Conservation (phyloP, 768 basidiomycete species). For the Leccinum rimulosum region DNA sequence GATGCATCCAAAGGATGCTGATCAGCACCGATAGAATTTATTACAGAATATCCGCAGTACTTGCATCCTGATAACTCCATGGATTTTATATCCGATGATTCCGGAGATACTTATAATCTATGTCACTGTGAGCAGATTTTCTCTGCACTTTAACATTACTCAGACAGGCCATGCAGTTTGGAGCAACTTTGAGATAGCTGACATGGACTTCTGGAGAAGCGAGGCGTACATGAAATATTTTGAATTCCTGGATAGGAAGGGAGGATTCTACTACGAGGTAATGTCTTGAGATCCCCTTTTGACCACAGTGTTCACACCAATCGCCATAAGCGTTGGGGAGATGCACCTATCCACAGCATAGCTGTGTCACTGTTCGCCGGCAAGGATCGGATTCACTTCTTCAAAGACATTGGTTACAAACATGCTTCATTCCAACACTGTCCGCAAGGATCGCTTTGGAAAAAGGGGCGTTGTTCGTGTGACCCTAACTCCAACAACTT, state of each 20-base stretch:
- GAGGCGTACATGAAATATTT: constrained; percentile 84
- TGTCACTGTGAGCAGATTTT: constrained; percentile 53
- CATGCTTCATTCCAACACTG: constrained; percentile 97
- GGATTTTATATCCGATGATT: constrained; percentile 64
- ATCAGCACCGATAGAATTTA: constrained; percentile 50
- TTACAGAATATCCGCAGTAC: constrained; percentile 50
- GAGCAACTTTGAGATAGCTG: constrained; percentile 92
- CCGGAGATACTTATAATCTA: constrained; percentile 59
- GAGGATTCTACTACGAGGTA: constrained; percentile 91
- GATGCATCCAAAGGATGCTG: constrained; percentile 36
- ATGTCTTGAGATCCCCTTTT: not conserved
- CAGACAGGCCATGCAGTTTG: constrained; percentile 52
- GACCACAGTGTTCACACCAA: constrained; percentile 4
- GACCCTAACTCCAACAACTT: constrained; percentile 64
- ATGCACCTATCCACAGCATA: constrained; percentile 90
- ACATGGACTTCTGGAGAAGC: constrained; percentile 80
- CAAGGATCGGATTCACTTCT: constrained; percentile 92
- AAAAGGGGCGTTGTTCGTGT: constrained; percentile 85
- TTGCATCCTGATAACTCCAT: constrained; percentile 57
- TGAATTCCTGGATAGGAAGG: constrained; percentile 71
- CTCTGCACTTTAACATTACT: not conserved
- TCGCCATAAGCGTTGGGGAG: constrained; percentile 75
- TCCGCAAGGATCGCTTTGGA: constrained; percentile 71
- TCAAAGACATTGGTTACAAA: constrained; percentile 89
- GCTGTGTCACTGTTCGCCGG: constrained; percentile 86